Conservation (phyloP, 441 rosid genomes). For the Adansonia madagascariensis region DNA sequence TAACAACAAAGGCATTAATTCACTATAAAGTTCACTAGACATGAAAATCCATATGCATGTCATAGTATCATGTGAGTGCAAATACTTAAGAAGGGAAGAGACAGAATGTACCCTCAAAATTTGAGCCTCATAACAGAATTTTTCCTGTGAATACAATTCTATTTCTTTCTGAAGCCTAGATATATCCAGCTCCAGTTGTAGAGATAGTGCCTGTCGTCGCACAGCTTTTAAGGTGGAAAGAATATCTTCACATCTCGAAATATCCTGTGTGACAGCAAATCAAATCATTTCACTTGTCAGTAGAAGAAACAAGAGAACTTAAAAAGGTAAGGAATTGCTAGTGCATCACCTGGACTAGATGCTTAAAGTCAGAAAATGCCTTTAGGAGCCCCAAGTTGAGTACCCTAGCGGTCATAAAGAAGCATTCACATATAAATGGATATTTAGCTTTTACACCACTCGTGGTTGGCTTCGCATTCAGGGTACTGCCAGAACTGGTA, state of each 20-base stretch:
- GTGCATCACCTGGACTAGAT: slow-evolving; percentile 81
- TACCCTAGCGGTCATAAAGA: slow-evolving; percentile 98
- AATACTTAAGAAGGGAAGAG: slow-evolving; percentile 19
- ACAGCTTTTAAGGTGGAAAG: slow-evolving; percentile 69
- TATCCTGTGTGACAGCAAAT: slow-evolving; percentile 54
- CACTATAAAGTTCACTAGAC: slow-evolving; percentile 6
- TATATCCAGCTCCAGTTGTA: slow-evolving; percentile 70
- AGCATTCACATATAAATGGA: slow-evolving; percentile 90
- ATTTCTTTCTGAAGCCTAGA: slow-evolving; percentile 77
- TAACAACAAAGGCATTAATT: not conserved
- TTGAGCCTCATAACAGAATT: slow-evolving; percentile 93
- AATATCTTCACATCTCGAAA: slow-evolving; percentile 81
- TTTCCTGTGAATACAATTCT: slow-evolving; percentile 83
- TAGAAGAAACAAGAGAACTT: not conserved
- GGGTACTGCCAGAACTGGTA: slow-evolving; percentile 61
- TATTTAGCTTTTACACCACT: slow-evolving; percentile 51
- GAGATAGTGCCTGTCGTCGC: slow-evolving; percentile 72
- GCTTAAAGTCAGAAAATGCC: slow-evolving; percentile 97
- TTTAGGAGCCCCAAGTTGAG: slow-evolving; percentile 92
- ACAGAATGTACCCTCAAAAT: slow-evolving; percentile 69
- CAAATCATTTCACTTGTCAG: slow-evolving; percentile 5
- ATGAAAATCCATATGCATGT: slow-evolving; percentile 9
- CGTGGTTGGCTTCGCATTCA: slow-evolving; percentile 41
- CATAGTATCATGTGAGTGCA: not conserved
- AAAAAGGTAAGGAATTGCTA: not conserved